Base-by-base conservation (phyloP, 2,329 filamentous ascomycete species). In the Cladosporium velox region DNA sequence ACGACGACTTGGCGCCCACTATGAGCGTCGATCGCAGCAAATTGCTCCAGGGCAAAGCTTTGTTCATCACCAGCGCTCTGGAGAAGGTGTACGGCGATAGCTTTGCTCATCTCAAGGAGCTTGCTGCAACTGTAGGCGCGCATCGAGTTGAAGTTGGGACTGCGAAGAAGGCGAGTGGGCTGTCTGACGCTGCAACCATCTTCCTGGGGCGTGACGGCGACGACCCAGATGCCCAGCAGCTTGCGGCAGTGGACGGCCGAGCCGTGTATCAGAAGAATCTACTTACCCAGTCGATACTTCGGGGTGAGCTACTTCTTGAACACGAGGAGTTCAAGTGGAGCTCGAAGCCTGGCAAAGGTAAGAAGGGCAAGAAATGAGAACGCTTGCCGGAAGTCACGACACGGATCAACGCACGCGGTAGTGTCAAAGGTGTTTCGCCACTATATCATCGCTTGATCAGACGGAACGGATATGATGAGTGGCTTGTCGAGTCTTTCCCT, bases 41-140 rank as follows among this genome's bases (percentile, higher is more conserved):
- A 65, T 79, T 85, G 0, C 86, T 87, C 71, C 66, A 76, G 1
- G 81, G 81, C 66, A 82, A 81, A 69, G 80, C 77, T 7, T 75
- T 86, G 30, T 85, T 83, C 70, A 80, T 85, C 72, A 84, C 83
- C 0, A 76, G 76, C 11, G 71, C 76, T 2, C 72, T 81, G 18
- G 76, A 76, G 44, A 72, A 71, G 24, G 70, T 73, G n/a, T 75
- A 77, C n/a, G 73, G 71, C 5, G 76, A 77, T 3, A 72, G 72
- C 2, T 82, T 79, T 67, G 65, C 69, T 1, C 77, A 80, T n/a
- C 75, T 84, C 5, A 73, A 78, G 38, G 69, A 74, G 4, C 74
- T 83, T 0, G 76, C 73, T 24, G 73, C 72, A 38, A 74, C 75
- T 4, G 76, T 77, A 8, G 82, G 82, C 3, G 80, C 79, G 1